These are phyloP conservation scores for Quercus alba DNA, from an alignment of 306 rosid species.

Conservation along the genomic window DNA sequence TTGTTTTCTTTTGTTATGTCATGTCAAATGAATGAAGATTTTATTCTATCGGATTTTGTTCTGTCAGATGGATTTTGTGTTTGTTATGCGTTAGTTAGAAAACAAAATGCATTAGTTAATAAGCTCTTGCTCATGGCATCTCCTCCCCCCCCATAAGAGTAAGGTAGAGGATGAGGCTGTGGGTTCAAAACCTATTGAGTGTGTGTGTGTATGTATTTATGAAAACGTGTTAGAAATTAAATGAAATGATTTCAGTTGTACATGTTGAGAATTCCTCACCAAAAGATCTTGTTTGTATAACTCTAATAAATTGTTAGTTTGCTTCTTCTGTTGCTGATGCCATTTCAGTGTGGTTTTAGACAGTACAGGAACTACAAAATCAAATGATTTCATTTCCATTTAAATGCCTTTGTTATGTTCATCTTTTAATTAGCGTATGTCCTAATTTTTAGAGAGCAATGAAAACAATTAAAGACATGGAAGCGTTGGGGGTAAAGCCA, in stretches of 20 bases:
- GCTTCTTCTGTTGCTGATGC: neutral
- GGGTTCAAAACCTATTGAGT: neutral
- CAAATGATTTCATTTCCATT: neutral
- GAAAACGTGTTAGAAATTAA: neutral
- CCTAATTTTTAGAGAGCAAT: constrained; percentile 62
- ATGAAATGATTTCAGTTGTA: neutral
- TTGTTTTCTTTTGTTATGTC: neutral
- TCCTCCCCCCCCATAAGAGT: neutral
- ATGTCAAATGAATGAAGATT: neutral
- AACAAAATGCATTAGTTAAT: neutral
- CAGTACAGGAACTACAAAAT: neutral
- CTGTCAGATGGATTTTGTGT: neutral
- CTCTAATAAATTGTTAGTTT: neutral
- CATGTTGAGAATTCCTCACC: neutral
- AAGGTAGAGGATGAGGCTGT: neutral
- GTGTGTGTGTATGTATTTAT: neutral
- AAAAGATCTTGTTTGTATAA: neutral
- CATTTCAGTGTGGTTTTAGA: constrained; percentile 5
- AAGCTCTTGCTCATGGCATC: neutral
- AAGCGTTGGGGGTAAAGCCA: constrained; percentile 72
- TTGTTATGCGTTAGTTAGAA: neutral
- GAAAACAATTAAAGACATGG: constrained; percentile 67
- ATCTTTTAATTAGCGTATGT: neutral
- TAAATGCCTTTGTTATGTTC: constrained; percentile 8
- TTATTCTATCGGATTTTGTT: neutral